These are phyloP conservation scores for Plasmodium relictum DNA, from an alignment of 169 alveolate species.

Conservation along the genomic window DNA sequence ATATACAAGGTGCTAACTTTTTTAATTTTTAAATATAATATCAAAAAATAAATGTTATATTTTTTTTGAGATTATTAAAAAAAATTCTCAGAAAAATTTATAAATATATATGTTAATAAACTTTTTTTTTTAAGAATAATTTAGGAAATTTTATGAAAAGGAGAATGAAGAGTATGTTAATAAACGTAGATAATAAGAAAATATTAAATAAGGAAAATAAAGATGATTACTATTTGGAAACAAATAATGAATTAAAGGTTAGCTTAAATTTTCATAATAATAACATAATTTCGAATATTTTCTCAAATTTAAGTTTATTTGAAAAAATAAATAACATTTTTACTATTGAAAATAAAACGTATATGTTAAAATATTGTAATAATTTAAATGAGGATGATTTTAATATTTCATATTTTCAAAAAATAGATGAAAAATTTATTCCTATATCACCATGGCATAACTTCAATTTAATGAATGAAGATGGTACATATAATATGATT, in stretches of 20 bases:
- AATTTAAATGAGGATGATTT: slow-evolving; percentile 46
- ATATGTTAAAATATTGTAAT: slow-evolving; percentile 61
- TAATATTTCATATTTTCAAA: slow-evolving; percentile 41
- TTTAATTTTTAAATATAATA: too few species aligned
- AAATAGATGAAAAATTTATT: slow-evolving; percentile 11
- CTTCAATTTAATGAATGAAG: slow-evolving; percentile 46
- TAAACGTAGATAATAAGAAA: slow-evolving; percentile 5
- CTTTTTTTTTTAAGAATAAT: slow-evolving; percentile 26
- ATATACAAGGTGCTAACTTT: too few species aligned
- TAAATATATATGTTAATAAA: not conserved
- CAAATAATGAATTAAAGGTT: slow-evolving; percentile 62
- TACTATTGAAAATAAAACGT: slow-evolving; percentile 27
- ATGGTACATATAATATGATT: slow-evolving; percentile 63
- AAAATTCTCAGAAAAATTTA: too few species aligned
- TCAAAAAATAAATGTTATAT: too few species aligned
- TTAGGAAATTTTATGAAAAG: not conserved
- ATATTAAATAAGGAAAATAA: not conserved
- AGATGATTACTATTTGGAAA: slow-evolving; percentile 36
- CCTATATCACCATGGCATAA: slow-evolving; percentile 75
- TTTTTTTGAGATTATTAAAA: too few species aligned
- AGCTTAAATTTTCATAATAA: slow-evolving; percentile 57
- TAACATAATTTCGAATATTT: slow-evolving; percentile 61
- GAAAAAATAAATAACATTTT: slow-evolving; percentile 39
- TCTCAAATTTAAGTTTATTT: slow-evolving; percentile 51
- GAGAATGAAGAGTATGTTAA: slow-evolving; percentile 20